A percentile compares a stretch with the other conserved stretches of the same genome.
phyloP scores from a whole-genome alignment of 2,329 filamentous ascomycete species.

The Hypocrella siamensis region DNA sequence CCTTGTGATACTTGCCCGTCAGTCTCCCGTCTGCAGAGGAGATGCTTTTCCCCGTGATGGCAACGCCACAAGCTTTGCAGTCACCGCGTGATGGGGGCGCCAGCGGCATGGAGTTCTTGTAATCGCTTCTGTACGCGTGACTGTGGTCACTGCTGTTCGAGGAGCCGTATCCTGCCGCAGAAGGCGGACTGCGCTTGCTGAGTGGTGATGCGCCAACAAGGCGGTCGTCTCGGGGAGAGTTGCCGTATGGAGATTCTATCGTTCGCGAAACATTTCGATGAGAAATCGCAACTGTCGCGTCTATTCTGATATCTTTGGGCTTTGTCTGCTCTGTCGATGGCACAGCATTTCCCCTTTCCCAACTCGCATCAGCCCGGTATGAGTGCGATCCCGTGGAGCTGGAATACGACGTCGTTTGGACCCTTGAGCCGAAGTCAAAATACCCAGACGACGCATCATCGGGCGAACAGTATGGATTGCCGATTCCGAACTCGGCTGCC shows the following conservation, averaged over 20 bases:
- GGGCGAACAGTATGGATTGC: conserved; percentile 48
- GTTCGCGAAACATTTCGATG: conserved; percentile 10
- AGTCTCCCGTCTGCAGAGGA: conserved; percentile 86
- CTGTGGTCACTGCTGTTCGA: no score
- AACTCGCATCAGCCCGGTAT: conserved; percentile 28
- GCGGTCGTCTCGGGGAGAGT: conserved; percentile 10
- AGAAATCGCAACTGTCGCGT: conserved; percentile 14
- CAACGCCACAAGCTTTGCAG: conserved; percentile 67
- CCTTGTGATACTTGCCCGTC: conserved; percentile 86
- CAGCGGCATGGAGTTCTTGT: no score
- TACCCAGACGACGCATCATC: conserved; percentile 49
- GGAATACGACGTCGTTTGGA: conserved; percentile 46
- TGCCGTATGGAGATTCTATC: conserved; percentile 13
- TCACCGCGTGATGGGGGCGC: conserved; percentile 54
- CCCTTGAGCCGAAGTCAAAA: conserved; percentile 41
- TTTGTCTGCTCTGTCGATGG: conserved; percentile 26
- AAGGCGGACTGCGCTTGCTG: neutral
- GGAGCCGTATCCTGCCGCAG: conserved; percentile 3
- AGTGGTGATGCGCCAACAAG: neutral
- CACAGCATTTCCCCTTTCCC: conserved; percentile 40
- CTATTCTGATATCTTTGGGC: conserved; percentile 15
- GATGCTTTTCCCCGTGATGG: conserved; percentile 80
- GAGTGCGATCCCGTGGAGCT: conserved; percentile 17
- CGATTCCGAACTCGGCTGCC: conserved; percentile 41
- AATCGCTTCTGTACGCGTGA: no score